phyloP scores from a whole-genome alignment of 352 stramenopile species.

The Pythium monospermum region DNA sequence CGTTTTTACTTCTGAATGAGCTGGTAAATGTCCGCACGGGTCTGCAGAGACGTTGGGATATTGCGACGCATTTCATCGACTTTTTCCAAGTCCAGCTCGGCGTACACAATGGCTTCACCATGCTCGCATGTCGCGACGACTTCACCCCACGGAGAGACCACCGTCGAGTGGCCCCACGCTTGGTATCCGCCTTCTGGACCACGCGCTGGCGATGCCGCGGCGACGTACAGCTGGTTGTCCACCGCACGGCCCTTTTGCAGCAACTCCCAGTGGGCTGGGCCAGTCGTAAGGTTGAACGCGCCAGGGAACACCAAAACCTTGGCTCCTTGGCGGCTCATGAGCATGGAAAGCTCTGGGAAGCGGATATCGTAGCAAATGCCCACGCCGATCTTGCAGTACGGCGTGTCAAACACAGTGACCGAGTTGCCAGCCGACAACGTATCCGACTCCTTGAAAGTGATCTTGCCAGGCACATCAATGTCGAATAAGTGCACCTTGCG shows the following conservation, averaged over 20 bases:
- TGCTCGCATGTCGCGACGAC: constrained; percentile 95
- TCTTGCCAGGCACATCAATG: constrained; percentile 98
- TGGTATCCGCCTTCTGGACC: constrained; percentile 95
- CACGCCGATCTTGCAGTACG: constrained; percentile 93
- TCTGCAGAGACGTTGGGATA: constrained; percentile 95
- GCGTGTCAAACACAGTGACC: constrained; percentile 84
- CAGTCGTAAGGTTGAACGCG: constrained; percentile 87
- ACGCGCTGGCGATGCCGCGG: constrained; percentile 94
- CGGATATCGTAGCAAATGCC: constrained; percentile 99
- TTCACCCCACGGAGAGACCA: constrained; percentile 97
- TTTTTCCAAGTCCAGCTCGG: constrained; percentile 93
- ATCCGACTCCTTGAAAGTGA: constrained; percentile 99
- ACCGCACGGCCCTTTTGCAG: constrained; percentile 94
- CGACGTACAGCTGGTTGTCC: constrained; percentile 95
- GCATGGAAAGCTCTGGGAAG: constrained; percentile 98
- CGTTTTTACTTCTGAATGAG: constrained; percentile 69
- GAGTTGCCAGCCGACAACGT: constrained; percentile 93
- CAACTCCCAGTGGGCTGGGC: constrained; percentile 98
- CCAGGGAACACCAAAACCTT: constrained; percentile 85
- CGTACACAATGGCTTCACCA: constrained; percentile 90
- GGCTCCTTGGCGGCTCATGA: constrained; percentile 90
- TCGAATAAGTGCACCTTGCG: constrained; percentile 99
- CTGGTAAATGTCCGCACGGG: constrained; percentile 94
- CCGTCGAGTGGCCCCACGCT: constrained; percentile 97
- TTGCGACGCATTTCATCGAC: constrained; percentile 94